phyloP scores from a whole-genome alignment of 1,139 yeast genomes.

The Lodderomyces orthopsilosis region DNA sequence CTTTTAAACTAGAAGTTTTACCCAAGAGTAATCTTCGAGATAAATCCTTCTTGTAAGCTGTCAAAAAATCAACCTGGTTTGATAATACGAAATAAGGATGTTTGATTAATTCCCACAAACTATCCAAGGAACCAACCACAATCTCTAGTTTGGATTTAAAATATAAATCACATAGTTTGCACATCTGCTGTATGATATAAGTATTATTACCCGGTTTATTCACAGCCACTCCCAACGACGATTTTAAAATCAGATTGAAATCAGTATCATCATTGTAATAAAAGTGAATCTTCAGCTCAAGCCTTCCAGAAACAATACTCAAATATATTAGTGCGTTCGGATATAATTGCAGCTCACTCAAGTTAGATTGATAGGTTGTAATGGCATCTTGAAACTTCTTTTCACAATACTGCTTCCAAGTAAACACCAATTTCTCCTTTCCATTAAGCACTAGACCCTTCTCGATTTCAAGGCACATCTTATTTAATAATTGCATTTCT shows the following conservation, averaged over 20 bases:
- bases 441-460: background rate
- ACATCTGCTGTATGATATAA: conserved; percentile 24
- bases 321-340: background rate
- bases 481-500: background rate
- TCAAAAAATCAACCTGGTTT: conserved; percentile 34
- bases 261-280: conserved; percentile 12
- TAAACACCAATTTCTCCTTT: background rate
- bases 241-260: conserved; percentile 25
- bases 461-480: background rate
- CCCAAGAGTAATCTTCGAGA: conserved; percentile 35
- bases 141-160: conserved; percentile 19
- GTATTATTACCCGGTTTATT: background rate
- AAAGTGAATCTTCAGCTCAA: background rate
- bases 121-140: conserved; percentile 6
- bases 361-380: background rate
- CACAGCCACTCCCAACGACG: background rate
- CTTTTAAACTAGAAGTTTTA: conserved; percentile 19
- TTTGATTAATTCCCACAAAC: conserved; percentile 20
- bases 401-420: background rate
- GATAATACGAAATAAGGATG: conserved; percentile 33
- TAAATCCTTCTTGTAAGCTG: conserved; percentile 33
- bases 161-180: conserved; percentile 34
- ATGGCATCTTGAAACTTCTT: background rate
- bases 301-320: background rate
- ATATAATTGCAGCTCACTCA: background rate